These are phyloP conservation scores for Penicillium sp. DNA, from an alignment of 2,329 filamentous ascomycete genomes.

Conservation along the genomic window DNA sequence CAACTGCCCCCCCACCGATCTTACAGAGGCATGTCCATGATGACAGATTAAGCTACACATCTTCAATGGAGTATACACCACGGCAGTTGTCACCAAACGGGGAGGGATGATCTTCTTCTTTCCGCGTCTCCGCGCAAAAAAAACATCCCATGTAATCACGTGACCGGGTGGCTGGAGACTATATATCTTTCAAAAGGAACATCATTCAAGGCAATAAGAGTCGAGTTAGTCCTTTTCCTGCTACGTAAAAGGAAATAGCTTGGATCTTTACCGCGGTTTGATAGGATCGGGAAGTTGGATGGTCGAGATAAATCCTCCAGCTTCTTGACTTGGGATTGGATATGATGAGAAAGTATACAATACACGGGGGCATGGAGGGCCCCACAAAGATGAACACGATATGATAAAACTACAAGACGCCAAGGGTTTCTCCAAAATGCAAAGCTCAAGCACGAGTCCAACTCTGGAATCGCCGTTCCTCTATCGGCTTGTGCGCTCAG, in stretches of 20 bases:
- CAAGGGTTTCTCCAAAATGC: slow-evolving; percentile 12
- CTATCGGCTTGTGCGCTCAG: slow-evolving; percentile 33
- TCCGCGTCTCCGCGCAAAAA: slow-evolving; percentile 1
- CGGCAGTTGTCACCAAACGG: not conserved
- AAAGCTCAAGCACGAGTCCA: slow-evolving; percentile 4
- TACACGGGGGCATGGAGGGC: slow-evolving; percentile 14
- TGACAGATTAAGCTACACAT: slow-evolving; percentile 10
- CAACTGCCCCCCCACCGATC: slow-evolving; percentile 6
- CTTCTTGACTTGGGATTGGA: slow-evolving; percentile 9
- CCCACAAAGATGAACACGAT: slow-evolving; percentile 7
- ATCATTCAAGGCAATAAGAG: not conserved
- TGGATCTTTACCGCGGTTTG: not conserved
- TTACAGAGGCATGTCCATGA: not conserved
- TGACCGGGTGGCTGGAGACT: not conserved
- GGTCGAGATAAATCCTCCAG: not conserved
- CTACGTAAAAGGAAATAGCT: not conserved
- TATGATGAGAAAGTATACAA: slow-evolving; percentile 19
- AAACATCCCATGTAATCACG: not conserved
- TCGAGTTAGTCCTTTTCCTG: not conserved
- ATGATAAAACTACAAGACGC: slow-evolving; percentile 20
- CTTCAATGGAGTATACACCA: not conserved
- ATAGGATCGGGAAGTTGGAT: not conserved
- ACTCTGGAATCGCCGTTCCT: not conserved
- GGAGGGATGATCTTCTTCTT: not conserved
- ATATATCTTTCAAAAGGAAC: not conserved